phyloP scores from a whole-genome alignment of 768 basidiomycete genomes.

The Xerocomellus amylosporus region DNA sequence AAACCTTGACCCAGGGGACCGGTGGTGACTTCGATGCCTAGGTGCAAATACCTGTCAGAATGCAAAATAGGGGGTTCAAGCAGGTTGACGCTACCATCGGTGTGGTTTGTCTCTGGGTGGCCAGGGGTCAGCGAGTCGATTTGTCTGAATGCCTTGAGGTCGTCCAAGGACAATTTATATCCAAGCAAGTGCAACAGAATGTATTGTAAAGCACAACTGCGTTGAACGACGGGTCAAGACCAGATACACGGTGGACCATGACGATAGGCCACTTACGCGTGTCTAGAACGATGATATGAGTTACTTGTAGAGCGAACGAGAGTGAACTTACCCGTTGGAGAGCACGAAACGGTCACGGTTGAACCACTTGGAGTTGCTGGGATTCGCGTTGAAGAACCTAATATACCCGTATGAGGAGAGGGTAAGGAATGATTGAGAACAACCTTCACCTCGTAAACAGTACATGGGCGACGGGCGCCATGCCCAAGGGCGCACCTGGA shows the following conservation, averaged over 20 bases:
- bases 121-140: slow-evolving; percentile 88
- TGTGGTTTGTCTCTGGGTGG: slow-evolving; percentile 80
- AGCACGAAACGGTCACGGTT: slow-evolving; percentile 97
- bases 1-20: slow-evolving; percentile 96
- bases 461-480: slow-evolving; percentile 82
- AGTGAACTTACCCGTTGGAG: slow-evolving; percentile 75
- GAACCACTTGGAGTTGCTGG: slow-evolving; percentile 88
- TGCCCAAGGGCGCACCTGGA: slow-evolving; percentile 88
- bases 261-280: slow-evolving; percentile 54
- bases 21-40: slow-evolving; percentile 87
- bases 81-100: slow-evolving; percentile 44
- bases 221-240: slow-evolving; percentile 8
- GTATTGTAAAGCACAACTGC: slow-evolving; percentile 91
- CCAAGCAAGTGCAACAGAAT: slow-evolving; percentile 88
- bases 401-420: background rate
- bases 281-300: slow-evolving; percentile 40
- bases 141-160: slow-evolving; percentile 92
- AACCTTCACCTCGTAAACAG: slow-evolving; percentile 64
- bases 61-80: slow-evolving; percentile 1
- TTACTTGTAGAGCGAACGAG: background rate
- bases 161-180: slow-evolving; percentile 88
- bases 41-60: slow-evolving; percentile 7
- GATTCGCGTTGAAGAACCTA: slow-evolving; percentile 87
- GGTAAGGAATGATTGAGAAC: background rate
- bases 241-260: background rate